Base-by-base conservation (phyloP, 2,329 filamentous ascomycete species). In the Xenoacremonium recifei region DNA sequence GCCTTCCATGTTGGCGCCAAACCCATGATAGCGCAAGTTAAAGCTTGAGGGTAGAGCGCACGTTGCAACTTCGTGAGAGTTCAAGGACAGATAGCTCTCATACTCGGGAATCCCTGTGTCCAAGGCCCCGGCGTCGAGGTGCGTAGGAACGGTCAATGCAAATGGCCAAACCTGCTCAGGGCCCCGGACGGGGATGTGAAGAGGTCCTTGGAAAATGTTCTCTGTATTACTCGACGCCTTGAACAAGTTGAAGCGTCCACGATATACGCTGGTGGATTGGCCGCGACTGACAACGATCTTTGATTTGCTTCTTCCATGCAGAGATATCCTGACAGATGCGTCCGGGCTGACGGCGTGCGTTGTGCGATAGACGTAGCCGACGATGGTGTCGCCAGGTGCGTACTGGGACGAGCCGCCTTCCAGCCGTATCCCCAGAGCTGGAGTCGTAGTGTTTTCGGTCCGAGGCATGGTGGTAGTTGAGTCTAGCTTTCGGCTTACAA, bases 81-180 rank as follows among this genome's bases (percentile, higher is more conserved):
- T 13, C 9, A 27, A 13, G 9, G 23, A 9, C 9, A 27, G 23
- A 13, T 27, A 27, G 23, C 23, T 27, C 23, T 27, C 23, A 11
- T 32, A 10, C 6, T 37, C 13, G 1, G 21, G 3, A 9, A 27
- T n/a, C 3, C 17, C 25, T 10, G 17, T 13, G 1, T 11, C 35
- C 30, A 32, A 19, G 6, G 17, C 29, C 17, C 3, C 32, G 16
- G 17, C 42, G 35, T 34, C 44, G 4, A 38, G 53, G 39, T 33
- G 48, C 6, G 40, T 44, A 0, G 64, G 64, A 4, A 67, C 40
- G 1, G 45, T 42, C 2, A 67, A 43, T 0, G 55, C 44, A 30
- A 65, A 65, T 0, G 53, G 51, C 64, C 62, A 67, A 1, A 31
- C 20, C 0, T 33, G 39, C 6, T 42, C 43, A n/a, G 40, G 21